Conservation (phyloP, 2,329 filamentous ascomycete species). For the Botryosphaeria agaves region DNA sequence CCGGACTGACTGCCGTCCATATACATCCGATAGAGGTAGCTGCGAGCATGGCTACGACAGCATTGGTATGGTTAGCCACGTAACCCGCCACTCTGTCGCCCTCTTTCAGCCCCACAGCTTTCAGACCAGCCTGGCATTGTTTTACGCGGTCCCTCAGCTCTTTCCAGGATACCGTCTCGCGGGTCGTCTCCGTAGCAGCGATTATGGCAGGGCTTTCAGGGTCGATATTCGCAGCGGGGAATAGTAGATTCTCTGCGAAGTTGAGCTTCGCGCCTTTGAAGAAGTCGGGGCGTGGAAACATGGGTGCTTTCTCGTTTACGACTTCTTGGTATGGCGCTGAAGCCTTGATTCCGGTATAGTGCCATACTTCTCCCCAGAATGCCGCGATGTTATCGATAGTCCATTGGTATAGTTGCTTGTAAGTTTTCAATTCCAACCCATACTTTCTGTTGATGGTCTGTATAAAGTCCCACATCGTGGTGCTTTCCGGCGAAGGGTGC, state of each 20-base stretch:
- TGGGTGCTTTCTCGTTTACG: conserved; percentile 44
- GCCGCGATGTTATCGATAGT: conserved; percentile 56
- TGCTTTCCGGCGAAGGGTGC: conserved; percentile 23
- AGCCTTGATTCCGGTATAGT: conserved; percentile 59
- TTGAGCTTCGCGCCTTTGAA: conserved; percentile 68
- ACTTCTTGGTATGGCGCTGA: conserved; percentile 46
- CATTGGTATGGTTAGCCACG: conserved; percentile 77
- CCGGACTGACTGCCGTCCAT: conserved; percentile 86
- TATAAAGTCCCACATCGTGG: conserved; percentile 28
- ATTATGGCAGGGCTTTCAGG: conserved; percentile 54
- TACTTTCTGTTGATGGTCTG: conserved; percentile 52
- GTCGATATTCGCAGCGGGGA: conserved; percentile 43
- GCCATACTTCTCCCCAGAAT: conserved; percentile 81
- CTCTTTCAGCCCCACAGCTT: conserved; percentile 42
- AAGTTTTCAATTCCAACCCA: conserved; percentile 42
- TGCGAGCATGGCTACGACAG: conserved; percentile 75
- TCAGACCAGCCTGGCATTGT: conserved; percentile 52
- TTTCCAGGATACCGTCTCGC: conserved; percentile 56
- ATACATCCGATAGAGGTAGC: conserved; percentile 68
- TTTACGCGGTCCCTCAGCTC: conserved; percentile 64
- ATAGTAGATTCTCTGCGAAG: conserved; percentile 90
- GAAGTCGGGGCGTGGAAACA: conserved; percentile 81
- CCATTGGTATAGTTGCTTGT: conserved; percentile 69
- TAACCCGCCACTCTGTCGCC: conserved; percentile 53
- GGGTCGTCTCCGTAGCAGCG: conserved; percentile 57